Conservation (phyloP, 768 basidiomycete species). For the Phlebiopsis flavidoalba region DNA sequence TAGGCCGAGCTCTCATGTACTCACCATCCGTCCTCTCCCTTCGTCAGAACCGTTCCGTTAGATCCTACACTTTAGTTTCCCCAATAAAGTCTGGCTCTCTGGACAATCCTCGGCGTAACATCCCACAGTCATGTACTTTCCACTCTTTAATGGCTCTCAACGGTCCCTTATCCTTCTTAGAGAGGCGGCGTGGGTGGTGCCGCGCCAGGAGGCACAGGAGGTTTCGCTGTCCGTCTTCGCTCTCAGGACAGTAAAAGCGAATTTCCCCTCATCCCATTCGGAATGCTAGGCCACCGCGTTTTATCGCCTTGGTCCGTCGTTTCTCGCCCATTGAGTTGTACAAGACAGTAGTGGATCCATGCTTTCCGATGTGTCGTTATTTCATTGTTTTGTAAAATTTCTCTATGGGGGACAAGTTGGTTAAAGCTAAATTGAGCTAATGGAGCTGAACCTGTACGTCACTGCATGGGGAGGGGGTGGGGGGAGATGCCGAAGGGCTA, state of each 20-base stretch:
- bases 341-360: conserved; percentile 92
- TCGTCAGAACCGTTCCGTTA: conserved; percentile 87
- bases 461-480: no score
- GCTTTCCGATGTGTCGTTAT: conserved; percentile 91
- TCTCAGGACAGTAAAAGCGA: conserved; percentile 83
- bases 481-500: no score
- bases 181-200: conserved; percentile 56
- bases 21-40: conserved; percentile 95
- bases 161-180: conserved; percentile 55
- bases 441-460: neutral
- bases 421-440: conserved; percentile 2
- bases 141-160: conserved; percentile 65
- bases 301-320: conserved; percentile 87
- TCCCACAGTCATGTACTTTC: conserved; percentile 69
- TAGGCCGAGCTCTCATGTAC: conserved; percentile 23
- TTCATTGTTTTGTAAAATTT: conserved; percentile 89
- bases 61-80: conserved; percentile 80
- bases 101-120: conserved; percentile 94
- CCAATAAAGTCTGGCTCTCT: conserved; percentile 96
- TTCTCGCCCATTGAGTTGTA: conserved; percentile 78
- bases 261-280: conserved; percentile 99
- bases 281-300: conserved; percentile 97
- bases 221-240: conserved; percentile 58
- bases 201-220: conserved; percentile 33
- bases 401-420: conserved; percentile 43